Conservation (phyloP, 179 eudicot species). For the Actinidia polygama region DNA sequence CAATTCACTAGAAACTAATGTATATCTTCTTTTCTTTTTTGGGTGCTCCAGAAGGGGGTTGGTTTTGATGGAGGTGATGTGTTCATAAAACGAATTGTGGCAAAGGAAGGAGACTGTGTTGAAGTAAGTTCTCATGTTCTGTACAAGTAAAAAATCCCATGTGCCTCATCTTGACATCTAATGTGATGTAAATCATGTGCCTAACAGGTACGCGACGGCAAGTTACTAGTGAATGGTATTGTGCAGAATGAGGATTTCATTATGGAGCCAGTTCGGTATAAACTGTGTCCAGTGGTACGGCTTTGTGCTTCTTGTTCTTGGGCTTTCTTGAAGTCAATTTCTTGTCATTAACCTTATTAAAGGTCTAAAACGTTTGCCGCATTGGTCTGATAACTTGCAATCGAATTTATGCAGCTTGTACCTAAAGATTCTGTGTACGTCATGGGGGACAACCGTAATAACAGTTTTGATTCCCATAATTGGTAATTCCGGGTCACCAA, state of each 20-base stretch:
- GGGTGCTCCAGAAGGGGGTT: conserved; percentile 24
- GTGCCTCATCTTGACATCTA: conserved; percentile 2
- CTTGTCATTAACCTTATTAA: not conserved
- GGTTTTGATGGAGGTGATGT: conserved; percentile 51
- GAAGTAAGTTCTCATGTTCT: conserved; percentile 50
- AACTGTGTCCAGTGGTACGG: conserved; percentile 79
- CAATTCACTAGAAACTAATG: conserved; percentile 16
- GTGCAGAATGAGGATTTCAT: conserved; percentile 82
- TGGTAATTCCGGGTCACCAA: conserved; percentile 34
- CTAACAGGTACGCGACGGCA: conserved; percentile 73
- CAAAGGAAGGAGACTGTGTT: conserved; percentile 81
- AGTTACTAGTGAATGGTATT: conserved; percentile 73
- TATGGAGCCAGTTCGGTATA: conserved; percentile 85
- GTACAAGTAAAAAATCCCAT: not conserved
- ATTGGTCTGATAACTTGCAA: conserved; percentile 3
- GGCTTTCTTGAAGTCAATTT: not conserved
- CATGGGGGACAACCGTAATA: conserved; percentile 64
- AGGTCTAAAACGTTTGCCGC: not conserved
- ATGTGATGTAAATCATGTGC: not conserved
- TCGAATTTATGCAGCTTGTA: conserved; percentile 40
- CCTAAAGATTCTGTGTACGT: conserved; percentile 60
- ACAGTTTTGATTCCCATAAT: conserved; percentile 59
- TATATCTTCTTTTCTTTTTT: conserved; percentile 41
- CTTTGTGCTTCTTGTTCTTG: conserved; percentile 2
- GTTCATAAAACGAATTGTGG: conserved; percentile 89